A percentile compares a stretch with the other conserved stretches of the same genome.
phyloP scores from a whole-genome alignment of 2,329 filamentous ascomycete species.

The Grosmannia serpens region DNA sequence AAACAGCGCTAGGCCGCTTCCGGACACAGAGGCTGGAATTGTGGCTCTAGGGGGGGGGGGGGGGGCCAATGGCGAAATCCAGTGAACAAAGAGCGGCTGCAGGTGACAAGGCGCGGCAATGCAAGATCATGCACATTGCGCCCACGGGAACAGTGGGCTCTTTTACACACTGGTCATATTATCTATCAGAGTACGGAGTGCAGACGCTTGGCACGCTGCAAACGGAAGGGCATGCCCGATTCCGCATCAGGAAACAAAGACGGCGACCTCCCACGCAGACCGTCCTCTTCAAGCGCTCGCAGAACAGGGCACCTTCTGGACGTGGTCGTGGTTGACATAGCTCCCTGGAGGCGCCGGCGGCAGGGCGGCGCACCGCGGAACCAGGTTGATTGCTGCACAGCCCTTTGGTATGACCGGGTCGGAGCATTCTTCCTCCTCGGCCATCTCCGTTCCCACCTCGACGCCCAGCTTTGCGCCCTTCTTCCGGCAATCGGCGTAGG shows the following conservation, averaged over 20 bases:
- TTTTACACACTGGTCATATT: too few species aligned
- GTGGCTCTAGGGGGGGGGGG: background rate
- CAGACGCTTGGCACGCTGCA: background rate
- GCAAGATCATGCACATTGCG: too few species aligned
- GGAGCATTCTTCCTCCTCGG: background rate
- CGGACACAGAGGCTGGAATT: background rate
- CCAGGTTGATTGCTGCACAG: slow-evolving; percentile 30
- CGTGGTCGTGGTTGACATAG: slow-evolving; percentile 27
- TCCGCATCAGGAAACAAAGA: background rate
- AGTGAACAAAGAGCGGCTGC: background rate
- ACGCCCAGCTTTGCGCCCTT: slow-evolving; percentile 2
- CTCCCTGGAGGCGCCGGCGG: slow-evolving; percentile 17
- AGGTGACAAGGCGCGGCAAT: background rate
- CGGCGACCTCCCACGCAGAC: background rate
- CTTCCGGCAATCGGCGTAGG: slow-evolving; percentile 14
- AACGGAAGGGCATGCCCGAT: background rate
- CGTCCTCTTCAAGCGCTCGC: slow-evolving; percentile 13
- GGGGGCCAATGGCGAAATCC: background rate
- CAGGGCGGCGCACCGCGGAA: slow-evolving; percentile 31
- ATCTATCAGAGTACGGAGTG: too few species aligned
- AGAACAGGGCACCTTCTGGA: slow-evolving; percentile 27
- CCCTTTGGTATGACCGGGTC: slow-evolving; percentile 20
- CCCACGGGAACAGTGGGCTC: too few species aligned
- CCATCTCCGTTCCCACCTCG: background rate
- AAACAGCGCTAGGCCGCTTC: background rate